These are phyloP conservation scores for Nakaseomyces uthaithaninus DNA, from an alignment of 1,139 yeast species.

Conservation along the genomic window DNA sequence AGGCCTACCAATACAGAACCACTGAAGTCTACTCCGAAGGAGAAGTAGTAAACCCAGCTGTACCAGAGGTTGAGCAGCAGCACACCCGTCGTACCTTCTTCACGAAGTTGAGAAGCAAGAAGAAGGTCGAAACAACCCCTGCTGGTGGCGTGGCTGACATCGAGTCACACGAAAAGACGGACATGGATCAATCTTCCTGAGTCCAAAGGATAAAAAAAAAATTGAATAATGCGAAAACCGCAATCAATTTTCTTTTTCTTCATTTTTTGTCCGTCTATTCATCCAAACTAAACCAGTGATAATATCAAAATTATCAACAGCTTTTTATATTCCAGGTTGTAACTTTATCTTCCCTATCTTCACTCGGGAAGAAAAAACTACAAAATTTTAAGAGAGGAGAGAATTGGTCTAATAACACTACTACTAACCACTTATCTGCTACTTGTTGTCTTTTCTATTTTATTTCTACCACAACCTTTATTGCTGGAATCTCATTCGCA, in stretches of 20 bases:
- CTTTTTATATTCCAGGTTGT: slow-evolving; percentile 4
- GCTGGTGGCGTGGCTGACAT: slow-evolving; percentile 8
- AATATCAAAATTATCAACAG: neutral
- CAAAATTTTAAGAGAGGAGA: slow-evolving; percentile 4
- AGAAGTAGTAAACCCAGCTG: slow-evolving; percentile 6
- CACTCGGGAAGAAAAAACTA: neutral
- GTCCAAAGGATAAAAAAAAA: neutral
- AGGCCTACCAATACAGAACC: slow-evolving; percentile 4
- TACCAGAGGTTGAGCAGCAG: neutral
- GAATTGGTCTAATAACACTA: slow-evolving; percentile 5
- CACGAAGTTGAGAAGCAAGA: slow-evolving; percentile 13
- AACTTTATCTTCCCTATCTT: slow-evolving; percentile 4
- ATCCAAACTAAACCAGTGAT: too few relatives aligned
- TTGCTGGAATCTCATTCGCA: too few relatives aligned
- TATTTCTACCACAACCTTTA: too few relatives aligned
- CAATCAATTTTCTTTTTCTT: neutral
- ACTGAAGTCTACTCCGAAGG: slow-evolving; percentile 5
- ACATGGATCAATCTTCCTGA: slow-evolving; percentile 1
- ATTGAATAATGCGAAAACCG: neutral
- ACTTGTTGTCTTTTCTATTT: neutral
- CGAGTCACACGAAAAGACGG: slow-evolving; percentile 8
- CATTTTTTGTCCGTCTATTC: too few relatives aligned
- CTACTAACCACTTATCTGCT: neutral
- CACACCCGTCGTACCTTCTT: slow-evolving; percentile 10
- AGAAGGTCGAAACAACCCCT: slow-evolving; percentile 9